These are phyloP conservation scores for Pezicula rhizophila DNA, from an alignment of 2,329 filamentous ascomycete species.

Conservation along the genomic window DNA sequence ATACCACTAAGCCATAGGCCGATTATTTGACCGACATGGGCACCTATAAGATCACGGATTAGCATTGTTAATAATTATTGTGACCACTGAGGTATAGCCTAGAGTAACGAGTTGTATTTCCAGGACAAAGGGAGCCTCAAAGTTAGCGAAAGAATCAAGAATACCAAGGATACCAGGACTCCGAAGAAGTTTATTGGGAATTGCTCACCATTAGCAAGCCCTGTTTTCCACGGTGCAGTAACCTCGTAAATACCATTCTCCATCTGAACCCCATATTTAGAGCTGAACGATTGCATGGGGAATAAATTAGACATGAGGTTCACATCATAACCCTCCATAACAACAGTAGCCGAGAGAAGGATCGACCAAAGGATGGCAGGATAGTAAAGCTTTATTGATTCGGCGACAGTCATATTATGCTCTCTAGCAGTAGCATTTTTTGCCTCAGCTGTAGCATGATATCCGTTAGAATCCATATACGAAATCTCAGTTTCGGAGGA, in stretches of 20 bases:
- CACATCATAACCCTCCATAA: slow-evolving; percentile 36
- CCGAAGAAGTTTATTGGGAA: slow-evolving; percentile 9
- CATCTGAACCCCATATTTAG: slow-evolving; percentile 25
- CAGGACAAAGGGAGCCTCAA: no score
- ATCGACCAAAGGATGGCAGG: slow-evolving; percentile 26
- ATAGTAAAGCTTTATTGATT: slow-evolving; percentile 13
- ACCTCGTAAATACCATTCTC: slow-evolving; percentile 29
- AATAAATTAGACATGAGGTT: slow-evolving; percentile 31
- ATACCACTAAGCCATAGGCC: slow-evolving; percentile 41
- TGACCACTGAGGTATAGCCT: no score
- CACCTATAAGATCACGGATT: slow-evolving; percentile 24
- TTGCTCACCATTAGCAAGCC: slow-evolving; percentile 20
- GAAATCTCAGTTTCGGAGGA: no score
- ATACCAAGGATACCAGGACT: slow-evolving; percentile 5
- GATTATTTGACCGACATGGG: slow-evolving; percentile 31
- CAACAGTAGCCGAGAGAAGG: slow-evolving; percentile 29
- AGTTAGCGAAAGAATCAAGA: no score
- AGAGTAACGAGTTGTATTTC: no score
- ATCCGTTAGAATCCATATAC: no score
- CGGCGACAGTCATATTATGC: slow-evolving; percentile 11
- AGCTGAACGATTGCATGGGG: slow-evolving; percentile 17
- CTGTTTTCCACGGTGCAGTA: slow-evolving; percentile 5
- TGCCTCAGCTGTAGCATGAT: no score
- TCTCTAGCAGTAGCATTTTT: slow-evolving; percentile 12
- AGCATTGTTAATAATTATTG: slow-evolving; percentile 14